phyloP scores from a whole-genome alignment of 2,329 filamentous ascomycete genomes.

The Pestalotiopsis sp. region DNA sequence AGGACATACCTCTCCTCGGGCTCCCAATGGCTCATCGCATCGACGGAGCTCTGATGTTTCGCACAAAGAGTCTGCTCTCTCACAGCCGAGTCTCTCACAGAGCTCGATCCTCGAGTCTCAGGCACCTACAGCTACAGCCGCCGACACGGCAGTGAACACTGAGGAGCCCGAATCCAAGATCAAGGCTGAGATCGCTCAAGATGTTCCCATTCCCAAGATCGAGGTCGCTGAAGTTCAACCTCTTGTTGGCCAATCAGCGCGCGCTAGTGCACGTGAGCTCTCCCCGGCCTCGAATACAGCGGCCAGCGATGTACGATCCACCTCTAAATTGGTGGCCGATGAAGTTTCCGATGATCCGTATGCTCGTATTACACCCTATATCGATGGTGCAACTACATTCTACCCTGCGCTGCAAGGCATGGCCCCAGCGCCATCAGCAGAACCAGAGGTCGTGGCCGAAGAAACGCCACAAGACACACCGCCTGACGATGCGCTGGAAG shows the following conservation, averaged over 20 bases:
- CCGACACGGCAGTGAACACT: neutral
- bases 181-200: neutral
- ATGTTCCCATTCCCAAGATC: constrained; percentile 7
- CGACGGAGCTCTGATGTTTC: constrained; percentile 31
- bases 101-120: constrained; percentile 13
- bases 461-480: constrained; percentile 19
- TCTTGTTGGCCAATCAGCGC: neutral
- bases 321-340: neutral
- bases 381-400: constrained; percentile 23
- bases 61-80: constrained; percentile 21
- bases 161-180: neutral
- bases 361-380: constrained; percentile 32
- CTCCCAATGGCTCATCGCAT: constrained; percentile 34
- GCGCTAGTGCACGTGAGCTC: neutral
- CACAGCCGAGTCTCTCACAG: constrained; percentile 8
- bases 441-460: constrained; percentile 23
- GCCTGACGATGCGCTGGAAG: constrained; percentile 25
- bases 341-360: constrained; percentile 18
- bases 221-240: constrained; percentile 6
- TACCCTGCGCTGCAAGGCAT: constrained; percentile 25
- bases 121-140: constrained; percentile 9
- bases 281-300: constrained; percentile 1
- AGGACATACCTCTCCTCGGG: constrained; percentile 38
- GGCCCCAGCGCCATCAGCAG: constrained; percentile 9
- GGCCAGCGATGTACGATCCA: neutral